Evolutionary conservation across 805 yeast genomes (phyloP).

Genomic region (Candida germanica): DNA sequence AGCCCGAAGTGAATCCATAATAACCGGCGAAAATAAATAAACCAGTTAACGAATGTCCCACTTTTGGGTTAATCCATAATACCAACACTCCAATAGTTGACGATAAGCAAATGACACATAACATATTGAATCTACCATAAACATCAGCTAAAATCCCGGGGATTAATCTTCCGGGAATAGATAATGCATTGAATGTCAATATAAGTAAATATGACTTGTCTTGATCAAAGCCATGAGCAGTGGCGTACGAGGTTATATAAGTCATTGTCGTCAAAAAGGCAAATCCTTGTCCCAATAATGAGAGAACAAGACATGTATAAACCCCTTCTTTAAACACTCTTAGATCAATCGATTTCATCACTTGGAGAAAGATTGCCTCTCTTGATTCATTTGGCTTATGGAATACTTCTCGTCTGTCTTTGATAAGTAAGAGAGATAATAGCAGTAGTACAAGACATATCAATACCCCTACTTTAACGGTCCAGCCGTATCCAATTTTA

Average conservation of each 20-base stretch:
- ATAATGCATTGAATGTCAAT: conserved; percentile 22
- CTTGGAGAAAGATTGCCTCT: conserved; percentile 11
- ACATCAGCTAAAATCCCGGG: conserved; percentile 25
- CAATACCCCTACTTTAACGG: conserved; percentile 24
- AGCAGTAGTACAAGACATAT: conserved; percentile 17
- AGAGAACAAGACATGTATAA: conserved; percentile 21
- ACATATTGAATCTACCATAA: conserved; percentile 23
- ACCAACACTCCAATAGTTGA: conserved; percentile 19
- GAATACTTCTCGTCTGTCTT: conserved; percentile 18
- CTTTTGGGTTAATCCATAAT: conserved; percentile 23
- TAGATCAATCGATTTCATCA: conserved; percentile 22
- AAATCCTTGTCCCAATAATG: conserved; percentile 27
- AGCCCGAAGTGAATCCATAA: conserved; percentile 29
- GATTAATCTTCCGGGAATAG: conserved; percentile 26
- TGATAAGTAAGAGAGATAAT: conserved; percentile 15
- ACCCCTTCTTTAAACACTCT: conserved; percentile 22
- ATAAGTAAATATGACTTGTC: conserved; percentile 19
- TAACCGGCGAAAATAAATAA: conserved; percentile 22
- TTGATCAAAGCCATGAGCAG: conserved; percentile 20
- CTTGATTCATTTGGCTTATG: conserved; percentile 6
- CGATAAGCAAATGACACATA: conserved; percentile 16
- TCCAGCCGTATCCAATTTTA: conserved; percentile 30
- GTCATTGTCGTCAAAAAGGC: conserved; percentile 25
- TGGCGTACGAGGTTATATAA: conserved; percentile 23
- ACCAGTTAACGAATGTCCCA: conserved; percentile 22